These are phyloP conservation scores for Pyronema omphalodes DNA, from an alignment of 495 filamentous ascomycete species.

Conservation along the genomic window DNA sequence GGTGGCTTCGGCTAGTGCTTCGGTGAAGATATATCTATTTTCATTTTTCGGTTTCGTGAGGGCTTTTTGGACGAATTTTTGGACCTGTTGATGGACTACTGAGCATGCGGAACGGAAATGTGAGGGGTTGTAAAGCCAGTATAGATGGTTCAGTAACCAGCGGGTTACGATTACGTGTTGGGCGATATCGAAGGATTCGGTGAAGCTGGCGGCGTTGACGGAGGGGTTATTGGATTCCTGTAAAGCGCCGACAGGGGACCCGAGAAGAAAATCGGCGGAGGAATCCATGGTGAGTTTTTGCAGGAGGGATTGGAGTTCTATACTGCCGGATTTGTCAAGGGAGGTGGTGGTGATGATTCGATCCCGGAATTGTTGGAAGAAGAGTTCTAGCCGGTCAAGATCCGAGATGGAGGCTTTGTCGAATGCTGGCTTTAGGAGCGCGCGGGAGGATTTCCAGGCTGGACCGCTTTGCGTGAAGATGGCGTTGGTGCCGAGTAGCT, in stretches of 20 bases:
- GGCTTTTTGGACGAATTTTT: not conserved
- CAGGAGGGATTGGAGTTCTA: not conserved
- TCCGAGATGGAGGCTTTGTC: slow-evolving; percentile 28
- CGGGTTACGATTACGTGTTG: slow-evolving; percentile 24
- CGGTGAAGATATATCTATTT: slow-evolving; percentile 29
- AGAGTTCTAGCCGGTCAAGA: slow-evolving; percentile 11
- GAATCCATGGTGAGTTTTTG: slow-evolving; percentile 13
- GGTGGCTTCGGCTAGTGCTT: slow-evolving; percentile 29
- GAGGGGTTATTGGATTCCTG: slow-evolving; percentile 5
- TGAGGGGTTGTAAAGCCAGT: slow-evolving; percentile 33
- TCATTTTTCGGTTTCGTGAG: not conserved
- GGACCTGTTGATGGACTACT: slow-evolving; percentile 23
- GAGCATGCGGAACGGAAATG: slow-evolving; percentile 29
- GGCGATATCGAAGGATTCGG: slow-evolving; percentile 14
- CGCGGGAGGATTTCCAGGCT: slow-evolving; percentile 36
- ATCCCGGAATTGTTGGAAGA: slow-evolving; percentile 11
- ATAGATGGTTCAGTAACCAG: slow-evolving; percentile 35
- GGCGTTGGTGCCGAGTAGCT: slow-evolving; percentile 31
- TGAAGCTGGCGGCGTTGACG: slow-evolving; percentile 1
- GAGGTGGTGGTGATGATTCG: not conserved
- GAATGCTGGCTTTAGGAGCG: slow-evolving; percentile 39
- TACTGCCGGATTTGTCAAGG: slow-evolving; percentile 8
- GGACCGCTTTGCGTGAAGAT: slow-evolving; percentile 38
- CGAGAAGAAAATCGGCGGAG: slow-evolving; percentile 32
- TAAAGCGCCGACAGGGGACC: slow-evolving; percentile 25